These are phyloP conservation scores for Colletotrichum sp. DNA, from an alignment of 2,329 filamentous ascomycete genomes.

Conservation along the genomic window DNA sequence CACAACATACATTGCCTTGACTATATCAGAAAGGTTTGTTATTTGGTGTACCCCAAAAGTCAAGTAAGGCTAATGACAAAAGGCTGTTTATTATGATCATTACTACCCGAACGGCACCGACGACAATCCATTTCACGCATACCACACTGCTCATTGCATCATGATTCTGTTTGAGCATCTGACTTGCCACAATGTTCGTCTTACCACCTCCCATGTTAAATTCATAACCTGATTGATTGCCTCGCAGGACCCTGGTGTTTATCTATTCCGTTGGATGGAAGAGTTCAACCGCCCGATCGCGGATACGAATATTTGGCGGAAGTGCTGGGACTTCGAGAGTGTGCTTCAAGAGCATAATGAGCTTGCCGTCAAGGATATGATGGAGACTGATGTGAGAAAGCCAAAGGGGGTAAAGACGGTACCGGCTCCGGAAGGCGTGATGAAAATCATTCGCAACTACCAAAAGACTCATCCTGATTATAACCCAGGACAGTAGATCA, in stretches of 20 bases:
- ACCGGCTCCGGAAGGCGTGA: not conserved
- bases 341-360: not conserved
- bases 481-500: not conserved
- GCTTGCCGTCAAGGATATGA: not conserved
- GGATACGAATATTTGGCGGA: slow-evolving; percentile 1
- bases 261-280: not conserved
- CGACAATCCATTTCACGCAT: not conserved
- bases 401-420: not conserved
- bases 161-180: slow-evolving; percentile 2
- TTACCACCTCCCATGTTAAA: too few species aligned
- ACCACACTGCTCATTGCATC: slow-evolving; percentile 3
- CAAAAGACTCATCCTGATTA: slow-evolving; percentile 5
- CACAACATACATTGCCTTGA: slow-evolving; percentile 12
- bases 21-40: not conserved
- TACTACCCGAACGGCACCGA: slow-evolving; percentile 9
- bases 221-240: not conserved
- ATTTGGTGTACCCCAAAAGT: not conserved
- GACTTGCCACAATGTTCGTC: not conserved
- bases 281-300: not conserved
- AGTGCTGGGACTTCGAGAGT: not conserved
- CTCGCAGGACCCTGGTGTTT: not conserved
- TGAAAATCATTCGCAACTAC: slow-evolving; percentile 1
- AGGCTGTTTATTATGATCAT: not conserved
- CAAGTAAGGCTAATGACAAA: not conserved
- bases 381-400: not conserved